A percentile compares a stretch with the other conserved stretches of the same genome.
phyloP scores from a whole-genome alignment of 2,329 filamentous ascomycete species.

The Arthrobotrys iridis region DNA sequence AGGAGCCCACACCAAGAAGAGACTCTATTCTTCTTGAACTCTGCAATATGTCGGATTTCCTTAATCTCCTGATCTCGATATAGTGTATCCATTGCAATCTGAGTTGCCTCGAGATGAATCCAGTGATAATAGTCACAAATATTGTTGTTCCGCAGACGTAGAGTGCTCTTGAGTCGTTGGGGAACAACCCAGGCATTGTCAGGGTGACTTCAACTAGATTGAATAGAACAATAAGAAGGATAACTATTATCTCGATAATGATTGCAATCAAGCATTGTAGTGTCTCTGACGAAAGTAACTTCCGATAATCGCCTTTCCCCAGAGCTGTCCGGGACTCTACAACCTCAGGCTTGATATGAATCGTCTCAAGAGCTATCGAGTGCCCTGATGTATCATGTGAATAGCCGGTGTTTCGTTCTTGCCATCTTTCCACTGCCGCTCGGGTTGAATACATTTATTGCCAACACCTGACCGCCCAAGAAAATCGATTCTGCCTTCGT shows the following conservation, averaged over 20 bases:
- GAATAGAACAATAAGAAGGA: slow-evolving; percentile 40
- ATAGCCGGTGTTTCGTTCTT: slow-evolving; percentile 46
- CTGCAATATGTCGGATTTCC: slow-evolving; percentile 35
- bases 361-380: slow-evolving; percentile 44
- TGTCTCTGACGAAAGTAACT: slow-evolving; percentile 24
- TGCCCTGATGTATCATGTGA: slow-evolving; percentile 30
- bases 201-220: slow-evolving; percentile 41
- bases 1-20: slow-evolving; percentile 40
- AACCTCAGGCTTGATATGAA: slow-evolving; percentile 35
- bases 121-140: slow-evolving; percentile 32
- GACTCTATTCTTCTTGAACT: slow-evolving; percentile 43
- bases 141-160: slow-evolving; percentile 44
- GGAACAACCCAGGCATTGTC: slow-evolving; percentile 45
- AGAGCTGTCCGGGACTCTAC: slow-evolving; percentile 17
- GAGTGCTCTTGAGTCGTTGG: slow-evolving; percentile 47
- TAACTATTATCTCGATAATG: slow-evolving; percentile 28
- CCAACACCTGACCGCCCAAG: background rate
- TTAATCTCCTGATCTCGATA: slow-evolving; percentile 25
- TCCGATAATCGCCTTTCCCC: background rate
- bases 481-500: background rate
- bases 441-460: slow-evolving; percentile 50
- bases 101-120: slow-evolving; percentile 35
- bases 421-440: slow-evolving; percentile 47
- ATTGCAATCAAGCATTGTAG: slow-evolving; percentile 47
- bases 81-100: slow-evolving; percentile 50